Conservation (phyloP, 257 asterid species). For the Nyctanthes arbortristis region DNA sequence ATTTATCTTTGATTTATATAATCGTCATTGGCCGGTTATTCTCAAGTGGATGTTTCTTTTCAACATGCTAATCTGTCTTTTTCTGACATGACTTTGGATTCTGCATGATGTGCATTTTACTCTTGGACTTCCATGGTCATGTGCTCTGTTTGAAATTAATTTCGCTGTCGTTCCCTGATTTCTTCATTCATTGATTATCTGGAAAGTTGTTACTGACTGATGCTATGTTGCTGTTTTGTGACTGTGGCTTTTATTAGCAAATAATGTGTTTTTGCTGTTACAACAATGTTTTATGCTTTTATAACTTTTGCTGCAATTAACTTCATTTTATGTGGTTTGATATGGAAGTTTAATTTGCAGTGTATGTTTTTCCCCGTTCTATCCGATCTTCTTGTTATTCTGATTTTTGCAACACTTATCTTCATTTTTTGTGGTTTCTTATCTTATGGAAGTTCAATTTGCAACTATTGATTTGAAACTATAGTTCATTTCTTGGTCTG, state of each 20-base stretch:
- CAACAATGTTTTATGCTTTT: slow-evolving; percentile 7
- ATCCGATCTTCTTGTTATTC: too few species aligned
- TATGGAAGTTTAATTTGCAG: slow-evolving; percentile 15
- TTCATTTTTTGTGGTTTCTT: background rate
- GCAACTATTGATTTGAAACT: background rate
- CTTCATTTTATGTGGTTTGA: background rate
- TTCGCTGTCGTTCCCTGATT: background rate
- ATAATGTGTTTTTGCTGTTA: background rate
- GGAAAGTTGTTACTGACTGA: background rate
- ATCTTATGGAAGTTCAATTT: slow-evolving; percentile 17
- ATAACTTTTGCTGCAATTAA: slow-evolving; percentile 9
- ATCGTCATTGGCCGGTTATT: slow-evolving; percentile 15
- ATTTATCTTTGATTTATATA: background rate
- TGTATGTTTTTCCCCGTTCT: too few species aligned
- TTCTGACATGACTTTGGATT: background rate
- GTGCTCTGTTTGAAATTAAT: slow-evolving; percentile 5
- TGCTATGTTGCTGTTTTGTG: slow-evolving; percentile 1
- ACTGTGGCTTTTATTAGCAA: background rate
- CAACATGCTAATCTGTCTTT: background rate
- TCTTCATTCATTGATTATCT: background rate
- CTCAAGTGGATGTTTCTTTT: slow-evolving; percentile 15
- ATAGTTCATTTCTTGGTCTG: background rate
- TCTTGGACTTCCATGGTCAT: slow-evolving; percentile 12
- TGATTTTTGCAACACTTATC: slow-evolving; percentile 10
- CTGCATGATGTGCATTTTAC: slow-evolving; percentile 15